Conservation (phyloP, 2,329 filamentous ascomycete species). For the Mollisiaceae sp. region DNA sequence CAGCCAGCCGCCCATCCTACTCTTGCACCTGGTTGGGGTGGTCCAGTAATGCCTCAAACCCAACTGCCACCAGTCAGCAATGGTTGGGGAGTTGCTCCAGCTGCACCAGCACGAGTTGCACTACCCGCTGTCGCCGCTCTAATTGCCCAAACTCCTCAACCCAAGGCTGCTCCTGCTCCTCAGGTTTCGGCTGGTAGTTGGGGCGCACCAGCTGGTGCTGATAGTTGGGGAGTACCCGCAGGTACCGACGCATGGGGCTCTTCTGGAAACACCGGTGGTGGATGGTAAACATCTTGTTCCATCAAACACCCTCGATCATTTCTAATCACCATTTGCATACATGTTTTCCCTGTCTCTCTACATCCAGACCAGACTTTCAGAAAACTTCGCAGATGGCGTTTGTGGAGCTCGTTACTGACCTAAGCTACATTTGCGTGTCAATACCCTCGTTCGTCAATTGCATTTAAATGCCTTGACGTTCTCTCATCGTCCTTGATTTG, state of each 20-base stretch:
- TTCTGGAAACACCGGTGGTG: background rate
- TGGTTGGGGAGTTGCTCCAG: background rate
- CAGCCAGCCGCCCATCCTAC: no score
- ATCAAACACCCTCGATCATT: background rate
- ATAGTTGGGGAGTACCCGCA: no score
- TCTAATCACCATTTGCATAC: background rate
- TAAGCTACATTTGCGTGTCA: background rate
- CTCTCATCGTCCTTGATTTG: background rate
- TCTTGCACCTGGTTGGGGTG: background rate
- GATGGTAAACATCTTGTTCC: slow-evolving; percentile 7
- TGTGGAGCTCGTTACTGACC: background rate
- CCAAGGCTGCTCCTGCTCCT: background rate
- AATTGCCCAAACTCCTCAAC: background rate
- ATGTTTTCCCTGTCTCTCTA: background rate
- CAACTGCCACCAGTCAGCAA: background rate
- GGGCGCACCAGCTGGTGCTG: background rate
- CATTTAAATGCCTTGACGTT: background rate
- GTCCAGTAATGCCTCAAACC: background rate
- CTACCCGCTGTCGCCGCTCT: background rate
- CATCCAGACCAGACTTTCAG: background rate
- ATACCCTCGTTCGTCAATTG: background rate
- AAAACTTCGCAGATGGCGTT: background rate
- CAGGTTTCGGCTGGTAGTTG: background rate
- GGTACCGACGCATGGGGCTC: background rate
- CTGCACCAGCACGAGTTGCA: background rate